A percentile compares a stretch with the other conserved stretches of the same genome.
Evolutionary conservation across 345 rosid species (phyloP).

Genomic region (Syzygium aromaticum): DNA sequence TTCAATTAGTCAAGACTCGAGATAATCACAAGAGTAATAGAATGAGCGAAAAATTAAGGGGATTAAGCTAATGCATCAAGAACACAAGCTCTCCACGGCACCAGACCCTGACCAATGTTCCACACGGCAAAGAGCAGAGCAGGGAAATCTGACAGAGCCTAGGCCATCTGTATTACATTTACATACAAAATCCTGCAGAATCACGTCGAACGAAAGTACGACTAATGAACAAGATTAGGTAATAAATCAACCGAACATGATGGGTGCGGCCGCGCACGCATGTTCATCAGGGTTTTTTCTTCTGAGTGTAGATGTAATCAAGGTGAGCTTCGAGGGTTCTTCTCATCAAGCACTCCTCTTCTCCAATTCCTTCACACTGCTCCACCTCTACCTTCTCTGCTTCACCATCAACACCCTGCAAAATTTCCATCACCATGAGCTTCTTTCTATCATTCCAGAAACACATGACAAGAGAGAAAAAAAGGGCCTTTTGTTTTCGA

Average conservation of each 20-base stretch:
- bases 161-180: background rate
- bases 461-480: background rate
- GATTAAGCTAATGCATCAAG: background rate
- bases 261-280: background rate
- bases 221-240: background rate
- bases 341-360: slow-evolving; percentile 49
- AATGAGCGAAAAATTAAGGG: background rate
- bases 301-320: slow-evolving; percentile 31
- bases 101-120: background rate
- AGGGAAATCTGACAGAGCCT: background rate
- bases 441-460: background rate
- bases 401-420: background rate
- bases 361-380: slow-evolving; percentile 36
- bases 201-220: background rate
- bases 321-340: slow-evolving; percentile 23
- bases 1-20: background rate
- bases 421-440: background rate
- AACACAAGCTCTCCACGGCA: background rate
- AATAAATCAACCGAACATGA: background rate
- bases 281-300: slow-evolving; percentile 6
- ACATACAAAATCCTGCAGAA: background rate
- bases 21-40: background rate
- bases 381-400: slow-evolving; percentile 11
- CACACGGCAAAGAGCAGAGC: background rate
- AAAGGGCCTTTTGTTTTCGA: background rate